Evolutionary conservation across 31 red algal species (phyloP).

Genomic region (Asparagopsis taxiformis): DNA sequence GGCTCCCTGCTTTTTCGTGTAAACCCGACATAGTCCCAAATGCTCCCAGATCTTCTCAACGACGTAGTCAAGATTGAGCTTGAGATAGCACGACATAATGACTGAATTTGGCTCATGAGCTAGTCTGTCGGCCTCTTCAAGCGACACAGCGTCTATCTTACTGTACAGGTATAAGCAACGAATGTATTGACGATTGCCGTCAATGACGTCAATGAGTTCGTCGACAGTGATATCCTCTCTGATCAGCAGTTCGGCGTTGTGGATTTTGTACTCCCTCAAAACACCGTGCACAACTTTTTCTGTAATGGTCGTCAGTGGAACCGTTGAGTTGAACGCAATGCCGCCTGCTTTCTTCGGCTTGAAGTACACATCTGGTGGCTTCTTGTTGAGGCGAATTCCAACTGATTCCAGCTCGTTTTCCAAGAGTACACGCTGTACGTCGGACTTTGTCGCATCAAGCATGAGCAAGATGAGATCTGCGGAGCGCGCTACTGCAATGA

Average conservation of each 20-base stretch:
- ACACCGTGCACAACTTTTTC: constrained; percentile 78
- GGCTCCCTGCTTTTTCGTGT: constrained; percentile 89
- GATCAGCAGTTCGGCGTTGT: constrained; percentile 92
- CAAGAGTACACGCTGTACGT: constrained; percentile 77
- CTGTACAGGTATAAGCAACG: constrained; percentile 88
- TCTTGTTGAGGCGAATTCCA: constrained; percentile 92
- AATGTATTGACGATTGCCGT: constrained; percentile 94
- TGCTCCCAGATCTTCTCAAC: constrained; percentile 84
- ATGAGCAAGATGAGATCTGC: constrained; percentile 94
- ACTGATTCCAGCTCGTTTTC: constrained; percentile 89
- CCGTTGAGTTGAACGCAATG: constrained; percentile 84
- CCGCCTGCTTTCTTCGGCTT: constrained; percentile 90
- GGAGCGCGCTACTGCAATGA: constrained; percentile 88
- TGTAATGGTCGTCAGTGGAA: constrained; percentile 85
- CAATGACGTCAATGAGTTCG: constrained; percentile 95
- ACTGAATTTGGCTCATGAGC: constrained; percentile 75
- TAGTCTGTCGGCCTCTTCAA: constrained; percentile 91
- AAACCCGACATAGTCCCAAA: constrained; percentile 77
- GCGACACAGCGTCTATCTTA: constrained; percentile 89
- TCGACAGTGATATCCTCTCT: constrained; percentile 94
- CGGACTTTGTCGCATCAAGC: constrained; percentile 92
- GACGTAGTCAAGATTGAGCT: constrained; percentile 80
- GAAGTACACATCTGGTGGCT: constrained; percentile 90
- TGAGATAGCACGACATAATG: constrained; percentile 79
- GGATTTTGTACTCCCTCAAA: constrained; percentile 90